Conservation (phyloP, 805 yeast genomes). For the Soucietia sequanensis region DNA sequence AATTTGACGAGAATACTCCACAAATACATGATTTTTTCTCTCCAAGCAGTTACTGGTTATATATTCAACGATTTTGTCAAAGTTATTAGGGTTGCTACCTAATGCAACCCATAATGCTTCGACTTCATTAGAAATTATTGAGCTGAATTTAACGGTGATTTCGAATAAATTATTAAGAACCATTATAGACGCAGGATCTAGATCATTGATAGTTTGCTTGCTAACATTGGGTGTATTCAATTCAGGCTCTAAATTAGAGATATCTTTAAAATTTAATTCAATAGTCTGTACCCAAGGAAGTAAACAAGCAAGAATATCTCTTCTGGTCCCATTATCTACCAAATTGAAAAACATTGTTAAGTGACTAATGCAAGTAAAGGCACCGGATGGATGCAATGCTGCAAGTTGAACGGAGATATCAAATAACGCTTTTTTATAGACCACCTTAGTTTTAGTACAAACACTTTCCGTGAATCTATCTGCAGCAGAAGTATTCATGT, state of each 20-base stretch:
- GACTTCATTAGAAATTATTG: constrained; percentile 76
- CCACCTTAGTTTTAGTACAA: constrained; percentile 72
- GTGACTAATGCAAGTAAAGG: constrained; percentile 65
- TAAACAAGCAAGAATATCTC: constrained; percentile 76
- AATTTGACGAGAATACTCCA: constrained; percentile 77
- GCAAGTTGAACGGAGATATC: constrained; percentile 78
- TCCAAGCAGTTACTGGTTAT: constrained; percentile 66
- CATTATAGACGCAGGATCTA: constrained; percentile 50
- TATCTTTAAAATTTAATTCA: constrained; percentile 43
- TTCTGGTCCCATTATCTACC: constrained; percentile 58
- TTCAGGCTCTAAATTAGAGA: background rate
- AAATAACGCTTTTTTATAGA: constrained; percentile 82
- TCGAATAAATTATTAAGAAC: constrained; percentile 79
- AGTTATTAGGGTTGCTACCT: constrained; percentile 72
- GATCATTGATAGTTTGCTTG: constrained; percentile 7
- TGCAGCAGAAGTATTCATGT: constrained; percentile 43
- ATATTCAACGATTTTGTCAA: constrained; percentile 69
- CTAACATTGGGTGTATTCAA: background rate
- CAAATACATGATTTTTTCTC: constrained; percentile 68
- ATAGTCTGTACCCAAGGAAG: constrained; percentile 93
- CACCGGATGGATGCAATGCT: constrained; percentile 51
- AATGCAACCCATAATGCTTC: constrained; percentile 95
- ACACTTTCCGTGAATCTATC: constrained; percentile 67
- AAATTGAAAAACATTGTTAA: constrained; percentile 64
- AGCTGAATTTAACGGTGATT: constrained; percentile 75